Evolutionary conservation across 2,329 filamentous ascomycete genomes (phyloP), one percentile per base, ranked within the genome.

Genomic region (Pseudocercospora fijiensis): DNA sequence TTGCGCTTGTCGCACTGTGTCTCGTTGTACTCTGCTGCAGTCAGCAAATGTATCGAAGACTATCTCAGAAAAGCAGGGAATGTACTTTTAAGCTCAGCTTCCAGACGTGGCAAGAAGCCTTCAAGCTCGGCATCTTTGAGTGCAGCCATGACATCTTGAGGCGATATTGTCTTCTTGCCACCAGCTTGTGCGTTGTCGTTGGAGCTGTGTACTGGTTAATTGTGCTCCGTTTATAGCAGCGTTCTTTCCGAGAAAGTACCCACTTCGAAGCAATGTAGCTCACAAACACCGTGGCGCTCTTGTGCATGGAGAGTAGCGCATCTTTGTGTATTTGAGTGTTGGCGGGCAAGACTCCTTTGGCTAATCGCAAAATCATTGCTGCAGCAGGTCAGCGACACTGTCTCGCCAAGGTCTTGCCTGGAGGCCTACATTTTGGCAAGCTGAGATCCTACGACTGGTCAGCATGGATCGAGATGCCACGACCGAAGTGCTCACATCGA

Each of bases 291-390:
- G 90, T 93, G 7, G 91, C 89, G 76, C 89, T 90, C 78, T 93
- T 93, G 69, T 86, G 89, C 80, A 95, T 84, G 9, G 90, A 91
- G 58, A 91, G 78, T 60, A 93, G 85, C 47, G 91, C 91, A 79
- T 92, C 92, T 73, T 88, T 90, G 75, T 94, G 90, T 56, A 94
- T 90, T 77, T 92, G 89, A 4, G 90, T 93, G 74, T 92, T 92
- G 5, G 90, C 58, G n/a, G 63, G 63, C 47, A 58, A 62, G 55
- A 66, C 63, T 62, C 62, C 49, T 62, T 64, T 57, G 10, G 45
- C 37, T 33, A 41, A 28, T 64, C 56, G 49, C n/a, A 30, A 45
- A 24, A 65, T 53, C 59, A 49, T 59, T 20, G 41, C 60, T 37
- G 55, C 57, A 49, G 10, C 37, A 58, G 22, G 41, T 58, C 16